Percentiles rank a stretch among this genome's conserved stretches.
These are phyloP conservation scores for Auriscalpium orientale DNA, from an alignment of 768 basidiomycete genomes.

Conservation along the genomic window DNA sequence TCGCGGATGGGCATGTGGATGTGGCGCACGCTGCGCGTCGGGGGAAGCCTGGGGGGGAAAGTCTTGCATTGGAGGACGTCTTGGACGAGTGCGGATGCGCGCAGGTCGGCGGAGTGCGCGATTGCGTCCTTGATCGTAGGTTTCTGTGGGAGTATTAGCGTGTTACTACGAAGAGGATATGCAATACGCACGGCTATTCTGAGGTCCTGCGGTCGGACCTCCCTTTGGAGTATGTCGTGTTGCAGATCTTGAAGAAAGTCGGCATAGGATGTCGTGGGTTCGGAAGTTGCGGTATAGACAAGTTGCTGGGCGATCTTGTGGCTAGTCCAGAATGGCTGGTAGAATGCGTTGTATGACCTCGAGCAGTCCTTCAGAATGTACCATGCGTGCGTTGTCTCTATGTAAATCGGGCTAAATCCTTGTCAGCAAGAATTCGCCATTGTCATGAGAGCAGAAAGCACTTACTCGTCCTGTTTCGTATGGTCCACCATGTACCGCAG, in stretches of 20 bases:
- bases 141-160: too few species aligned
- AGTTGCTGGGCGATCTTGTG: neutral
- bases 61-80: too few species aligned
- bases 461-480: slow-evolving; percentile 42
- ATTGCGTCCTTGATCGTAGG: too few species aligned
- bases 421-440: neutral
- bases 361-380: neutral
- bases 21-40: too few species aligned
- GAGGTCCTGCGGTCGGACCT: too few species aligned
- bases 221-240: too few species aligned
- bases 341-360: neutral
- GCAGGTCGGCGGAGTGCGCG: too few species aligned
- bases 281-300: neutral
- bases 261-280: neutral
- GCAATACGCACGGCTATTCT: too few species aligned
- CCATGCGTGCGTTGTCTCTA: slow-evolving; percentile 36
- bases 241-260: neutral
- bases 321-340: neutral
- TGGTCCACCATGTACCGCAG: slow-evolving; percentile 34
- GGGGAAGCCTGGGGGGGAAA: too few species aligned
- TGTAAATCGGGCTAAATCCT: slow-evolving; percentile 46
- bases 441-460: slow-evolving; percentile 5
- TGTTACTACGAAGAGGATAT: too few species aligned
- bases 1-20: too few species aligned
- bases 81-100: too few species aligned